Base-by-base conservation (phyloP, 2,329 filamentous ascomycete species). In the Ophiostoma montium region DNA sequence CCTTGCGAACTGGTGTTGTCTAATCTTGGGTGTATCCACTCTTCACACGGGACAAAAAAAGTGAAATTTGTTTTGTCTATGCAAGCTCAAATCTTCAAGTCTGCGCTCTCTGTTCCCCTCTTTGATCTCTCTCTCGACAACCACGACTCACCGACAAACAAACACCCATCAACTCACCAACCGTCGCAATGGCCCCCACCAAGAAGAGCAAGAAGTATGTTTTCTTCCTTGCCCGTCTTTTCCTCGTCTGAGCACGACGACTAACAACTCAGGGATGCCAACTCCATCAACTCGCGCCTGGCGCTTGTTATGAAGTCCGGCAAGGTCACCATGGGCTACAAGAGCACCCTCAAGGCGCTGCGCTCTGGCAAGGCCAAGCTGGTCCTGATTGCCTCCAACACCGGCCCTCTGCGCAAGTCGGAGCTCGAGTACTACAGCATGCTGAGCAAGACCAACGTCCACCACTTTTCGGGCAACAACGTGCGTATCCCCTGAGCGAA, bases 401-500 rank as follows among this genome's bases (percentile, higher is more conserved):
- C 89, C 60, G 89, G 90, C 66, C 92, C 92, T 70, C 86, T 98
- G 63, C 83, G 90, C 71, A 98, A 96, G 84, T 86, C 80, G 64
- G 90, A 96, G 78, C 81, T 95, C 57, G 90, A 95, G 76, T 95
- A 86, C 75, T 88, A 89, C 76, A 79, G 79, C 68, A 92, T 92
- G 86, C 71, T 94, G 63, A 82, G 82, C 69, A 95, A 96, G 82
- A 86, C 84, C 63, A 82, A 84, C 58, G 90, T 96, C 64, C 90
- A 96, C 79, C 92, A 98, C 79, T 96, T 95, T 76, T 78, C 78
- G 61, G 92, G 92, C 65, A 95, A 94, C 83, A 96, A 96, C 81
- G 90, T 96, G 83, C 84, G 90, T 87, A 51, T 39, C n/a, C n/a
- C n/a, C n/a, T n/a, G n/a, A n/a, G n/a, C n/a, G n/a, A n/a, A 39